Conservation (phyloP, 2,329 filamentous ascomycete species). For the Hymenotorrendiella dingleyae region DNA sequence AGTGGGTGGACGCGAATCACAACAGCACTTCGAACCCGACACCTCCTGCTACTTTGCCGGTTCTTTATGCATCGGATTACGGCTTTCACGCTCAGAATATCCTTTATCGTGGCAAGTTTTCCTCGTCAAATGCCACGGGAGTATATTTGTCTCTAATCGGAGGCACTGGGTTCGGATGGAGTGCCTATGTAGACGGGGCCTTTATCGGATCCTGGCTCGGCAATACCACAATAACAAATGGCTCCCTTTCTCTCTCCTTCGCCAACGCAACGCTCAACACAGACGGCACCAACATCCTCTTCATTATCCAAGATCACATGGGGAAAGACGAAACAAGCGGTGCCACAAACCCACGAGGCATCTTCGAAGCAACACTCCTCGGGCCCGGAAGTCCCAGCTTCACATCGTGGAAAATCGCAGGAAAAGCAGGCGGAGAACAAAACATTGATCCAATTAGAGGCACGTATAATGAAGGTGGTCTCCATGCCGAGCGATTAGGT, state of each 20-base stretch:
- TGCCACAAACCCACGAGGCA: conserved; percentile 45
- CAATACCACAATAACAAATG: conserved; percentile 34
- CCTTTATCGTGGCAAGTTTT: conserved; percentile 39
- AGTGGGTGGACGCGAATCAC: conserved; percentile 34
- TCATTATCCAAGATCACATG: conserved; percentile 54
- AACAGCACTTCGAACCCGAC: conserved; percentile 36
- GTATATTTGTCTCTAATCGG: conserved; percentile 23
- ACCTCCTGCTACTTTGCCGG: conserved; percentile 37
- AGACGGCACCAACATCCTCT: conserved; percentile 40
- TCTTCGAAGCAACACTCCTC: conserved; percentile 46
- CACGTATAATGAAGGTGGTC: conserved; percentile 50
- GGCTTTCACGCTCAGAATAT: conserved; percentile 39
- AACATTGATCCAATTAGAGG: conserved; percentile 51
- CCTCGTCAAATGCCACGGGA: conserved; percentile 22
- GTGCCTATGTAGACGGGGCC: conserved; percentile 43
- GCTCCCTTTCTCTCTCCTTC: conserved; percentile 43
- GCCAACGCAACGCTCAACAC: conserved; percentile 39
- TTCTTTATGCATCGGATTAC: conserved; percentile 42
- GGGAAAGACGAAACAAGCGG: conserved; percentile 50
- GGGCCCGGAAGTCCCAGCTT: conserved; percentile 24
- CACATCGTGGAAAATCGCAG: conserved; percentile 49
- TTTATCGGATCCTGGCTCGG: conserved; percentile 52
- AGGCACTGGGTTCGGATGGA: conserved; percentile 20
- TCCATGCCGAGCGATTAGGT: conserved; percentile 52
- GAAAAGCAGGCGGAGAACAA: conserved; percentile 46